A percentile compares a stretch with the other conserved stretches of the same genome.
phyloP scores from a whole-genome alignment of 2,329 filamentous ascomycete species.

The Reticulascus tulasneorum region DNA sequence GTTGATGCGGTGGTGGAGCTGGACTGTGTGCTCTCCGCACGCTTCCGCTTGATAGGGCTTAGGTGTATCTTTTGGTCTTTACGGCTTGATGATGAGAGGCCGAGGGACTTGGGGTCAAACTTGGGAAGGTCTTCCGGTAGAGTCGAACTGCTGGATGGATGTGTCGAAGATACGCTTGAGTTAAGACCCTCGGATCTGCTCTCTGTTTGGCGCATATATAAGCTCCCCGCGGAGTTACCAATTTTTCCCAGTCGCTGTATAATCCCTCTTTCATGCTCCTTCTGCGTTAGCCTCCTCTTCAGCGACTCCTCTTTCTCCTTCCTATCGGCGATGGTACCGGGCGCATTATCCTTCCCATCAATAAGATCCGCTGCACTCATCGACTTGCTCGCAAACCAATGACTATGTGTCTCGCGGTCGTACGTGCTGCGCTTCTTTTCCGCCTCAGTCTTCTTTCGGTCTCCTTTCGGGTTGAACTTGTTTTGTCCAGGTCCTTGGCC shows the following conservation, averaged over 20 bases:
- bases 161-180: slow-evolving; percentile 1
- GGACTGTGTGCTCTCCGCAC: slow-evolving; percentile 45
- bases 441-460: slow-evolving; percentile 18
- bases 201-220: slow-evolving; percentile 57
- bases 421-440: slow-evolving; percentile 40
- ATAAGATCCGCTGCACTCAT: slow-evolving; percentile 58
- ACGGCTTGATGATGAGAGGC: slow-evolving; percentile 34
- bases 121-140: slow-evolving; percentile 23
- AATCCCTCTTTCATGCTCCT: slow-evolving; percentile 70
- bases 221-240: slow-evolving; percentile 62
- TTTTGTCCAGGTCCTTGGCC: slow-evolving; percentile 21
- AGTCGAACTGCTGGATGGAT: slow-evolving; percentile 9
- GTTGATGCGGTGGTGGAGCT: slow-evolving; percentile 21
- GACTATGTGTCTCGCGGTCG: slow-evolving; percentile 55
- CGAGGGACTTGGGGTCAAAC: slow-evolving; percentile 41
- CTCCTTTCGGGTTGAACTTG: slow-evolving; percentile 13
- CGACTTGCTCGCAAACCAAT: slow-evolving; percentile 48
- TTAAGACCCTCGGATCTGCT: slow-evolving; percentile 2
- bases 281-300: slow-evolving; percentile 59
- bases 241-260: slow-evolving; percentile 62
- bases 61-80: slow-evolving; percentile 47
- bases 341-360: slow-evolving; percentile 63
- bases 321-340: slow-evolving; percentile 53
- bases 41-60: slow-evolving; percentile 59
- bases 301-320: slow-evolving; percentile 63